phyloP scores from a whole-genome alignment of 805 yeast species.

The Maudiozyma serrabonitensis region DNA sequence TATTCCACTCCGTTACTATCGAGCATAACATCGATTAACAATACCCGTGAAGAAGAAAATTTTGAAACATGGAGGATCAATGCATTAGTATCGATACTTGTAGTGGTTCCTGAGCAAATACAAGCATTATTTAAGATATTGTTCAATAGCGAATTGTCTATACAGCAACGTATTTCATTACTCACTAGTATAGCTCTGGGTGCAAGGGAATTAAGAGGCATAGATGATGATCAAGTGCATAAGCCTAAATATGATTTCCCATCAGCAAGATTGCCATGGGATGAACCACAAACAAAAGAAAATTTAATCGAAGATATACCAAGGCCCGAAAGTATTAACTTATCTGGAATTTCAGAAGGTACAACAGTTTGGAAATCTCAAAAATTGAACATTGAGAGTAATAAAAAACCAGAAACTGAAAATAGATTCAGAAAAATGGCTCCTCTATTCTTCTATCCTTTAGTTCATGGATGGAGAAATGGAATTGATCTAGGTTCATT shows the following conservation, averaged over 20 bases:
- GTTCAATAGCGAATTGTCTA: slow-evolving; percentile 64
- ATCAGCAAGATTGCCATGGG: slow-evolving; percentile 27
- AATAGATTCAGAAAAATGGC: slow-evolving; percentile 33
- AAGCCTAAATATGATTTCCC: slow-evolving; percentile 32
- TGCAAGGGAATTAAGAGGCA: slow-evolving; percentile 63
- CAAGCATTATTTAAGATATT: slow-evolving; percentile 35
- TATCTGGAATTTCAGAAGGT: not conserved
- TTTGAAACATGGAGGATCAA: slow-evolving; percentile 63
- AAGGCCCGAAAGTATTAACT: not conserved
- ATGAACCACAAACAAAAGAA: slow-evolving; percentile 2
- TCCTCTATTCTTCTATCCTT: slow-evolving; percentile 40
- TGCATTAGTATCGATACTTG: slow-evolving; percentile 54
- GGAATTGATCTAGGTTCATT: slow-evolving; percentile 47
- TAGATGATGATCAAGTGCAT: slow-evolving; percentile 39
- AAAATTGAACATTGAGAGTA: slow-evolving; percentile 14
- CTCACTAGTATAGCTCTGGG: slow-evolving; percentile 60
- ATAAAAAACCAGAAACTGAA: not conserved
- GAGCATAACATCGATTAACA: slow-evolving; percentile 43
- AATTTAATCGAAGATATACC: not conserved
- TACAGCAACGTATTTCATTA: slow-evolving; percentile 66
- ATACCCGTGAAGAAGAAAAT: slow-evolving; percentile 43
- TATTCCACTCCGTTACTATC: slow-evolving; percentile 48
- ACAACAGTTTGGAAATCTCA: slow-evolving; percentile 27
- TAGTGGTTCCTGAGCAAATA: slow-evolving; percentile 40
- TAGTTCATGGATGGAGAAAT: slow-evolving; percentile 44